phyloP scores from a whole-genome alignment of 768 basidiomycete genomes.

The Wakefieldia striispora region DNA sequence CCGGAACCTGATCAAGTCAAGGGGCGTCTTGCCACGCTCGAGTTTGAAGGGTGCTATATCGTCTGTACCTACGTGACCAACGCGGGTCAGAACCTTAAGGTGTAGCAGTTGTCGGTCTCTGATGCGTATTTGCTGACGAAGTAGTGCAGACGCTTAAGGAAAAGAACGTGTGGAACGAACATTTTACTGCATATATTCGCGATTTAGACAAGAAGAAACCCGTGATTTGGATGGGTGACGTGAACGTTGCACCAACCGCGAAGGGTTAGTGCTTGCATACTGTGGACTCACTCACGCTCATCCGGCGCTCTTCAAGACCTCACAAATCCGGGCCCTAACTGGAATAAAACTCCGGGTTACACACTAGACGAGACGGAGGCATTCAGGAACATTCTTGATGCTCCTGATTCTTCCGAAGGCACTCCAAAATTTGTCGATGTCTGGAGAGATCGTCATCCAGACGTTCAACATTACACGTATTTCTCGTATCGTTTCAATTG shows the following conservation, averaged over 20 bases:
- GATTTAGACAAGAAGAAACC: conserved; percentile 75
- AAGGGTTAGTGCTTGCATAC: conserved; percentile 43
- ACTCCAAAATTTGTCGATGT: conserved; percentile 66
- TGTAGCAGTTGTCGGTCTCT: conserved; percentile 19
- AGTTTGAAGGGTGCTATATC: conserved; percentile 67
- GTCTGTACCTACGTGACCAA: conserved; percentile 85
- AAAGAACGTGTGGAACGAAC: conserved; percentile 77
- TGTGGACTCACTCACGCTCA: not conserved
- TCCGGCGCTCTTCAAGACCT: conserved; percentile 47
- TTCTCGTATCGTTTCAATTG: conserved; percentile 84
- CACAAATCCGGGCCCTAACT: conserved; percentile 65
- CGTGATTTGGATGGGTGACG: conserved; percentile 85
- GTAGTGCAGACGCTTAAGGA: conserved; percentile 60
- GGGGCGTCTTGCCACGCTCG: conserved; percentile 79
- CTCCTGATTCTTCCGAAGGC: conserved; percentile 37
- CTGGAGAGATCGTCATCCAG: conserved; percentile 73
- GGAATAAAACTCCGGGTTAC: conserved; percentile 88
- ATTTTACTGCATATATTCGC: conserved; percentile 73
- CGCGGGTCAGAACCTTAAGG: conserved; percentile 76
- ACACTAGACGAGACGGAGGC: conserved; percentile 79
- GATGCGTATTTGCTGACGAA: not conserved
- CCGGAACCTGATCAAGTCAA: conserved; percentile 62
- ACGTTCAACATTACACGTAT: conserved; percentile 76
- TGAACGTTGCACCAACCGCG: conserved; percentile 83
- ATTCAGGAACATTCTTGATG: conserved; percentile 64